Evolutionary conservation across 768 basidiomycete species (phyloP).

Genomic region (Suillus clintonianus): DNA sequence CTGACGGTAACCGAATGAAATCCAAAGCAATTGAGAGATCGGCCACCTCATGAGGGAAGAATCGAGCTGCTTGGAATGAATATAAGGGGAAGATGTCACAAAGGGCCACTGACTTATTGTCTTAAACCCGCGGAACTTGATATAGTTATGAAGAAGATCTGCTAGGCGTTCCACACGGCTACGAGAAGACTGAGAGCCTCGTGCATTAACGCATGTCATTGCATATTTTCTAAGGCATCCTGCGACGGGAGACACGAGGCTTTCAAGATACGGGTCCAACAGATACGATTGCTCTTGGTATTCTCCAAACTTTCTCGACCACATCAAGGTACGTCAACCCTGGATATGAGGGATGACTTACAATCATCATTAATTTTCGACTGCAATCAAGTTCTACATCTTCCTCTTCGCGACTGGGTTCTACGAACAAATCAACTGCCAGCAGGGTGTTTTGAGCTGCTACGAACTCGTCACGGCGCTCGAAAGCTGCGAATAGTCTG

Average conservation of each 20-base stretch:
- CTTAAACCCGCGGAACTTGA: conserved; percentile 90
- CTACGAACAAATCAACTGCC: conserved; percentile 42
- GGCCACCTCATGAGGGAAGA: conserved; percentile 89
- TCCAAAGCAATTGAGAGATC: conserved; percentile 77
- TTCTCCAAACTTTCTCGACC: conserved; percentile 62
- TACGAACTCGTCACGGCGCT: conserved; percentile 60
- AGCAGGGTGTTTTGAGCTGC: conserved; percentile 54
- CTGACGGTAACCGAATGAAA: conserved; percentile 54
- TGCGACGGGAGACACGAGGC: conserved; percentile 75
- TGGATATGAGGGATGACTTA: conserved; percentile 35
- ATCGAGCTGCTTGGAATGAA: conserved; percentile 64
- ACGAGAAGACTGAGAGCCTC: conserved; percentile 27
- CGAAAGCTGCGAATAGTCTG: conserved; percentile 57
- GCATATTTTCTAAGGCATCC: conserved; percentile 60
- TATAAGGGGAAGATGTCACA: conserved; percentile 8
- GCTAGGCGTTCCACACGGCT: conserved; percentile 55
- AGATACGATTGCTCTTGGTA: conserved; percentile 95
- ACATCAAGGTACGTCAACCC: not conserved
- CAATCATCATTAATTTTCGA: conserved; percentile 50
- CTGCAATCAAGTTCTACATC: conserved; percentile 42
- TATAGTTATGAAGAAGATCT: conserved; percentile 71
- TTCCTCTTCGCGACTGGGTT: conserved; percentile 46
- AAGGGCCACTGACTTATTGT: conserved; percentile 70
- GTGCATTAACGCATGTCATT: conserved; percentile 36
- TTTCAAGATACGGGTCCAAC: conserved; percentile 85